phyloP scores from a whole-genome alignment of 495 filamentous ascomycete genomes.

The Acidiella bohemica region DNA sequence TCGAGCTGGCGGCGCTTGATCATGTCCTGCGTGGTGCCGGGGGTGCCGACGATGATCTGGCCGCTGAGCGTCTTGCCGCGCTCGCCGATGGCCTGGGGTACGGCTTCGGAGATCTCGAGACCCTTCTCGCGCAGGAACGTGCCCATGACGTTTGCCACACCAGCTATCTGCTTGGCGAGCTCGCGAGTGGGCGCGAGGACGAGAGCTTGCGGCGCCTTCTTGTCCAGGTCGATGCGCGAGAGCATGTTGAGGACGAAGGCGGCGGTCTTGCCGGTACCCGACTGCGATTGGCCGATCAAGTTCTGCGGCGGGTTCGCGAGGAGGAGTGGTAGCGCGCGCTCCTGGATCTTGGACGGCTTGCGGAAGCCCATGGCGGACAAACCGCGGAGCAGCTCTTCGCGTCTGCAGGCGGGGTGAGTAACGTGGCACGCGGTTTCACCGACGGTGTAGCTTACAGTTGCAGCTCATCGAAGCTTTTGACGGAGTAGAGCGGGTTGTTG shows the following conservation, averaged over 20 bases:
- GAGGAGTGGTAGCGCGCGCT: slow-evolving; percentile 77
- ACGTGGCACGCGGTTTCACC: background rate
- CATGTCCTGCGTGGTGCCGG: slow-evolving; percentile 81
- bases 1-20: slow-evolving; percentile 47
- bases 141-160: slow-evolving; percentile 68
- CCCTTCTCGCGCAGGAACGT: slow-evolving; percentile 44
- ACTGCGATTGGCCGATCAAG: slow-evolving; percentile 96
- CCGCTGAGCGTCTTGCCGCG: slow-evolving; percentile 48
- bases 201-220: slow-evolving; percentile 67
- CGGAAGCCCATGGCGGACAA: slow-evolving; percentile 74
- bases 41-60: slow-evolving; percentile 81
- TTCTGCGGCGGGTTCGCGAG: slow-evolving; percentile 70
- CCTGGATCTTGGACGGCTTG: slow-evolving; percentile 95
- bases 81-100: slow-evolving; percentile 58
- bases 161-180: slow-evolving; percentile 84
- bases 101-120: slow-evolving; percentile 59
- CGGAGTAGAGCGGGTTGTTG: slow-evolving; percentile 75
- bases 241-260: slow-evolving; percentile 90
- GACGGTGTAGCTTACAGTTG: slow-evolving; percentile 48
- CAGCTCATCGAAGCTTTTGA: slow-evolving; percentile 72
- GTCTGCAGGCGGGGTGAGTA: slow-evolving; percentile 5
- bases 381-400: slow-evolving; percentile 38
- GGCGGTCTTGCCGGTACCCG: slow-evolving; percentile 95
- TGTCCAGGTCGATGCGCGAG: slow-evolving; percentile 59
- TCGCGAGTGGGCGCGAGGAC: slow-evolving; percentile 88